Conservation (phyloP, 306 rosid genomes). For the Acacia confusa region DNA sequence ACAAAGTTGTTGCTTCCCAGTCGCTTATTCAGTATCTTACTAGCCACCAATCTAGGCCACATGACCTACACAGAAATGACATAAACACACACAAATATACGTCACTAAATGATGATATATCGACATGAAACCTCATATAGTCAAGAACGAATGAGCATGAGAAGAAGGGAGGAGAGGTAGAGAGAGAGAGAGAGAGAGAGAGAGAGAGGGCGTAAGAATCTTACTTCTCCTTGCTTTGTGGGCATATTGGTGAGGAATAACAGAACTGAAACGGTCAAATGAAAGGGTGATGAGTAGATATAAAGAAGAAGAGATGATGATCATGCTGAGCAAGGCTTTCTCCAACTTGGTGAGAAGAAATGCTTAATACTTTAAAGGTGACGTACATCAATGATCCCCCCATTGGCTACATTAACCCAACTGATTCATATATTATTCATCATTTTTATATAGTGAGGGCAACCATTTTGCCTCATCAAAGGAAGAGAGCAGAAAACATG, state of each 20-base stretch:
- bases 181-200: neutral
- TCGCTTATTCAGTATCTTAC: slow-evolving; percentile 69
- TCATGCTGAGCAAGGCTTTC: slow-evolving; percentile 29
- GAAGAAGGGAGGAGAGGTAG: no score
- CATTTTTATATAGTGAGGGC: neutral
- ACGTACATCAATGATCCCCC: slow-evolving; percentile 35
- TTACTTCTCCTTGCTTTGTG: slow-evolving; percentile 43
- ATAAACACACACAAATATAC: neutral
- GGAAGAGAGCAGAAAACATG: slow-evolving; percentile 44
- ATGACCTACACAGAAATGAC: slow-evolving; percentile 43
- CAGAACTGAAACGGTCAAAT: neutral
- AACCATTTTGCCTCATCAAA: slow-evolving; percentile 20
- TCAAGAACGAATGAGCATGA: neutral
- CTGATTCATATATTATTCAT: neutral
- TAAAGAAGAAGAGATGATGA: slow-evolving; percentile 31
- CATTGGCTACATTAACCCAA: neutral
- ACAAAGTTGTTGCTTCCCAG: slow-evolving; percentile 72
- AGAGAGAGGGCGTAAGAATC: neutral
- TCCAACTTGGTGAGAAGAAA: slow-evolving; percentile 33
- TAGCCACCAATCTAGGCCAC: slow-evolving; percentile 90
- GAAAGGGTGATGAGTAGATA: slow-evolving; percentile 28
- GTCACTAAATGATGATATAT: neutral
- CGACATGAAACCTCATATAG: neutral
- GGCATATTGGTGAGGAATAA: slow-evolving; percentile 27
- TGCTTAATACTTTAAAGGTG: slow-evolving; percentile 27